phyloP scores from a whole-genome alignment of 2,329 filamentous ascomycete genomes.

The Xylaria sp. region DNA sequence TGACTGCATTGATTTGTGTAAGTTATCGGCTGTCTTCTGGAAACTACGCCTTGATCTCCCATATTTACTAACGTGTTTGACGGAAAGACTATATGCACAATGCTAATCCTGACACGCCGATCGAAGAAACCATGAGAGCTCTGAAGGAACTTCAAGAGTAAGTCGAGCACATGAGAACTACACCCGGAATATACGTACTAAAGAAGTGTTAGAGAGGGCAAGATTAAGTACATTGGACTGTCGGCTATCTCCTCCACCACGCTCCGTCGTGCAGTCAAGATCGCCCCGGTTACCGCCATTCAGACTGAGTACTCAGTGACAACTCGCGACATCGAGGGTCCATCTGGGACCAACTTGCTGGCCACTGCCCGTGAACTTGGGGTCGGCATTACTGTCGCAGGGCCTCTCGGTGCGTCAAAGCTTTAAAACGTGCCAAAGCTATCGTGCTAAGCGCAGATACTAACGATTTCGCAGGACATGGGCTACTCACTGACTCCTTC shows the following conservation, averaged over 20 bases:
- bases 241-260: constrained; percentile 60
- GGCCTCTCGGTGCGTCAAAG: background rate
- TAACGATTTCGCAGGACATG: too few relatives aligned
- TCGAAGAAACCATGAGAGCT: constrained; percentile 60
- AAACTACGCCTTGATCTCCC: too few relatives aligned
- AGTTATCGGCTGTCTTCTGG: too few relatives aligned
- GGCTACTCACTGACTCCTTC: too few relatives aligned
- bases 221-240: constrained; percentile 64
- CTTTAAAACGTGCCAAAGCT: too few relatives aligned
- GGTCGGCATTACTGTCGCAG: constrained; percentile 52
- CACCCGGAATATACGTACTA: too few relatives aligned
- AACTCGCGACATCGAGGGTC: background rate
- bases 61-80: too few relatives aligned
- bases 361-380: constrained; percentile 60
- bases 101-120: constrained; percentile 54
- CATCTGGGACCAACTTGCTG: constrained; percentile 50
- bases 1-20: constrained; percentile 55
- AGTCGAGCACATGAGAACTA: background rate
- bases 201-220: constrained; percentile 55
- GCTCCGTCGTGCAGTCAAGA: background rate
- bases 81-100: constrained; percentile 54
- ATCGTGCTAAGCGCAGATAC: too few relatives aligned
- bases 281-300: background rate
- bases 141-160: constrained; percentile 56
- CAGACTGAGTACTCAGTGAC: background rate